Conservation (phyloP, 164 flowering plant genomes). For the Vitis labrusca region DNA sequence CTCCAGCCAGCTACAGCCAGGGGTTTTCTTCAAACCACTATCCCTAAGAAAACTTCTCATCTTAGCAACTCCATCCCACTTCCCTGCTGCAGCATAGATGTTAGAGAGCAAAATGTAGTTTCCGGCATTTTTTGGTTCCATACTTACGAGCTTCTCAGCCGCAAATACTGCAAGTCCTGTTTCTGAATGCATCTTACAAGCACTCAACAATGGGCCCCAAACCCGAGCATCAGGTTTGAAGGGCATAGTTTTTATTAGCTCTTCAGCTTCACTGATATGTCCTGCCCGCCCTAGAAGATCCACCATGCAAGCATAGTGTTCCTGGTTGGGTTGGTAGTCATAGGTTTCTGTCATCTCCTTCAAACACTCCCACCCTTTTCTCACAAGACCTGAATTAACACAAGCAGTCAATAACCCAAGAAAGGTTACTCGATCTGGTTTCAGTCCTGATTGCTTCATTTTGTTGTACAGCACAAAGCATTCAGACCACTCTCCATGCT, state of each 20-base stretch:
- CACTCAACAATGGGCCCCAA: slow-evolving; percentile 65
- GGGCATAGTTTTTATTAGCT: slow-evolving; percentile 48
- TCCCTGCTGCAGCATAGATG: slow-evolving; percentile 65
- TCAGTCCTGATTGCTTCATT: slow-evolving; percentile 42
- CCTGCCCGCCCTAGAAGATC: slow-evolving; percentile 69
- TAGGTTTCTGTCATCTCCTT: slow-evolving; percentile 48
- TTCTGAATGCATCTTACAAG: slow-evolving; percentile 47
- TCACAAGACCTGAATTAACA: slow-evolving; percentile 58
- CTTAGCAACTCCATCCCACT: slow-evolving; percentile 57
- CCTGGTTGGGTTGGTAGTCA: slow-evolving; percentile 43
- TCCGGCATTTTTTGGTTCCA: slow-evolving; percentile 67
- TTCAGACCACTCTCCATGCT: slow-evolving; percentile 46
- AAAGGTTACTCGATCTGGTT: slow-evolving; percentile 55
- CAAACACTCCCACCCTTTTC: slow-evolving; percentile 49
- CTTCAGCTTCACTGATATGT: slow-evolving; percentile 39
- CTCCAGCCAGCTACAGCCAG: slow-evolving; percentile 64
- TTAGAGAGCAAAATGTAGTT: slow-evolving; percentile 59
- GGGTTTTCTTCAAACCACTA: slow-evolving; percentile 51
- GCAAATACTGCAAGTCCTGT: slow-evolving; percentile 44
- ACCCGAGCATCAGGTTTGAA: slow-evolving; percentile 49
- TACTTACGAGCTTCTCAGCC: slow-evolving; percentile 42
- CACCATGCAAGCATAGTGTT: slow-evolving; percentile 76
- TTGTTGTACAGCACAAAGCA: slow-evolving; percentile 38
- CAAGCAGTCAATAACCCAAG: slow-evolving; percentile 59
- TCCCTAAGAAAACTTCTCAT: slow-evolving; percentile 52